Evolutionary conservation across 129 eudicot genomes (phyloP).

Genomic region (Silybum marianum): DNA sequence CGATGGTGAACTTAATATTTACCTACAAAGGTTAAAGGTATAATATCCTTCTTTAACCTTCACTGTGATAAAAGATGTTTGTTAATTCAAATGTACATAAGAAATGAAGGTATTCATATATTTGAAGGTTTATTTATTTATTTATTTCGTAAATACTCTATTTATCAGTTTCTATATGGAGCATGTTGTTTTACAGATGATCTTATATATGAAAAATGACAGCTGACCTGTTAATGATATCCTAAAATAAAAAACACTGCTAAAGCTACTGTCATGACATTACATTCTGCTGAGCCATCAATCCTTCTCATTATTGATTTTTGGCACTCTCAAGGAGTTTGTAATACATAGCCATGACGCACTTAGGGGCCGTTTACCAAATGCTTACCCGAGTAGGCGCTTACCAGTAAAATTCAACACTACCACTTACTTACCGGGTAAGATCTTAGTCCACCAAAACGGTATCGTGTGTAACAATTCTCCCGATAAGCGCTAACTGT

Average conservation of each 20-base stretch:
- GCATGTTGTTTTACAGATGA: slow-evolving; percentile 12
- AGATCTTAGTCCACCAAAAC: too few relatives aligned
- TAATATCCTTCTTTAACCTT: neutral
- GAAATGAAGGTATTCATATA: slow-evolving; percentile 13
- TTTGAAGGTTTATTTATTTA: neutral
- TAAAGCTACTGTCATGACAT: neutral
- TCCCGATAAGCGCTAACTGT: too few relatives aligned
- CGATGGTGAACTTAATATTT: slow-evolving; percentile 55
- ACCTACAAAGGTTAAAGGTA: slow-evolving; percentile 79
- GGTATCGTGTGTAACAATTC: too few relatives aligned
- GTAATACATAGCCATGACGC: too few relatives aligned
- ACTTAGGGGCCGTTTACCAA: too few relatives aligned
- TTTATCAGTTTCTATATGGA: neutral
- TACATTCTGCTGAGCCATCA: neutral
- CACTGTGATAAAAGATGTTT: neutral
- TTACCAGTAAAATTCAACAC: too few relatives aligned
- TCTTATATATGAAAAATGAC: slow-evolving; percentile 11
- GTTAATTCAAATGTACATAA: slow-evolving; percentile 16
- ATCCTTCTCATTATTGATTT: neutral
- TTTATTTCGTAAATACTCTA: too few relatives aligned
- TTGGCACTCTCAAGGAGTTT: too few relatives aligned
- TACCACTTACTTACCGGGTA: too few relatives aligned
- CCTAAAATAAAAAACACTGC: neutral
- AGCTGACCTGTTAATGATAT: neutral
- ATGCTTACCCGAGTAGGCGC: too few relatives aligned